Conservation (phyloP, 257 asterid genomes). For the Coffea eugenioides region DNA sequence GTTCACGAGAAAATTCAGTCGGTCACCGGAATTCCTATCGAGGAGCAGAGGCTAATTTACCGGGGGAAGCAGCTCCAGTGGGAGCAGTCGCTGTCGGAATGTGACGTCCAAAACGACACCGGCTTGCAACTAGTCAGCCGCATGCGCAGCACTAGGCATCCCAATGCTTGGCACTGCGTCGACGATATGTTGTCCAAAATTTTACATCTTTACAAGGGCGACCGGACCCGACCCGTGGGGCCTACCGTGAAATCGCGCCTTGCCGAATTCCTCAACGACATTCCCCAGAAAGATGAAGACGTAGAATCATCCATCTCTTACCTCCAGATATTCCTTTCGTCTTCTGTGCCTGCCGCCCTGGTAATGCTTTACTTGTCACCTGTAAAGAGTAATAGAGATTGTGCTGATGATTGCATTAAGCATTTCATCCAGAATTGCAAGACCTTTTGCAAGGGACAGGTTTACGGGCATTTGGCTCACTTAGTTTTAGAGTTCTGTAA, state of each 20-base stretch:
- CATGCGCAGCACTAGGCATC: constrained; percentile 77
- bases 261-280: constrained; percentile 37
- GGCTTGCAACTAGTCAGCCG: constrained; percentile 63
- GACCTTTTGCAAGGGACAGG: constrained; percentile 29
- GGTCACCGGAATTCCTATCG: constrained; percentile 55
- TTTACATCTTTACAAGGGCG: constrained; percentile 38
- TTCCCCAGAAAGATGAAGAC: constrained; percentile 20
- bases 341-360: constrained; percentile 65
- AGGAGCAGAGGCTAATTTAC: constrained; percentile 70
- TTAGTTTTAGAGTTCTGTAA: constrained; percentile 30
- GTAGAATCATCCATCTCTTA: constrained; percentile 39
- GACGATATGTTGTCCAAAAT: constrained; percentile 50
- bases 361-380: constrained; percentile 74
- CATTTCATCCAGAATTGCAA: constrained; percentile 47
- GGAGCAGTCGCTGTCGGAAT: constrained; percentile 59
- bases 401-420: constrained; percentile 58
- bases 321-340: constrained; percentile 55
- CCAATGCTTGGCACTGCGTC: constrained; percentile 75
- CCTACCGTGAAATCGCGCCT: constrained; percentile 41
- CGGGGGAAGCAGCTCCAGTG: constrained; percentile 75
- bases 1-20: constrained; percentile 54
- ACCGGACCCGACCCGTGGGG: neutral
- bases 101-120: constrained; percentile 62
- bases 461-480: constrained; percentile 39
- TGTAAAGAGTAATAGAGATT: constrained; percentile 35